phyloP scores from a whole-genome alignment of 768 basidiomycete genomes.

The Suillus occidentalis region DNA sequence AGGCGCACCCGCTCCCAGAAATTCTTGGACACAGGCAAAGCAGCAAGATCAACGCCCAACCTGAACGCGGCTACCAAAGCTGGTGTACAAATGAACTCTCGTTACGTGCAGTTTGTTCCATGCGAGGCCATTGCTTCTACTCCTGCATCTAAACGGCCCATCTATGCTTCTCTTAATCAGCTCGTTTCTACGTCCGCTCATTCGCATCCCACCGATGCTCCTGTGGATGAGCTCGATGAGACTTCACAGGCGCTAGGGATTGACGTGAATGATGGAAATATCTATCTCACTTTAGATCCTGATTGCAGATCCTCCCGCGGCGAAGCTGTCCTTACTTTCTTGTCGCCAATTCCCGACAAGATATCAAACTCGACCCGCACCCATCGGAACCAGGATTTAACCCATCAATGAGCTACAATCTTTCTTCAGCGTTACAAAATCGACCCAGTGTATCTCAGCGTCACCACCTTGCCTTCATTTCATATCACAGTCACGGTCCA shows the following conservation, averaged over 20 bases:
- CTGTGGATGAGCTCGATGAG: not conserved
- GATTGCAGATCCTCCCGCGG: conserved; percentile 22
- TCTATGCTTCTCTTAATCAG: no score
- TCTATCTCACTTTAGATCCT: conserved; percentile 31
- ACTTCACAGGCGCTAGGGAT: conserved; percentile 8
- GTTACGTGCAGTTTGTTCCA: not conserved
- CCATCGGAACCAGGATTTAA: conserved; percentile 11
- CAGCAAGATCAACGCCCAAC: conserved; percentile 26
- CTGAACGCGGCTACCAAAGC: conserved; percentile 13
- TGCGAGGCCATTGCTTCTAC: not conserved
- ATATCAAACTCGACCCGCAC: conserved; percentile 25
- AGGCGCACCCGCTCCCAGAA: conserved; percentile 10
- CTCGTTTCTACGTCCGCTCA: no score
- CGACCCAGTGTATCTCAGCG: not conserved
- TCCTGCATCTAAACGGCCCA: not conserved
- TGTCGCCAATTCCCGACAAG: conserved; percentile 26
- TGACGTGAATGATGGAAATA: conserved; percentile 19
- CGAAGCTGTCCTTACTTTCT: conserved; percentile 19
- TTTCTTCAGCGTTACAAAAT: conserved; percentile 17
- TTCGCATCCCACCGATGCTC: not conserved
- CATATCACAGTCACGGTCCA: not conserved
- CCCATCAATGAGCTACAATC: conserved; percentile 26
- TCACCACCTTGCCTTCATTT: conserved; percentile 5
- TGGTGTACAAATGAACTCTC: not conserved
- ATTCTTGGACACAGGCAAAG: conserved; percentile 21